Base-by-base conservation (phyloP, 1,284 basidiomycete species). In the Cryptococcus sp. region DNA sequence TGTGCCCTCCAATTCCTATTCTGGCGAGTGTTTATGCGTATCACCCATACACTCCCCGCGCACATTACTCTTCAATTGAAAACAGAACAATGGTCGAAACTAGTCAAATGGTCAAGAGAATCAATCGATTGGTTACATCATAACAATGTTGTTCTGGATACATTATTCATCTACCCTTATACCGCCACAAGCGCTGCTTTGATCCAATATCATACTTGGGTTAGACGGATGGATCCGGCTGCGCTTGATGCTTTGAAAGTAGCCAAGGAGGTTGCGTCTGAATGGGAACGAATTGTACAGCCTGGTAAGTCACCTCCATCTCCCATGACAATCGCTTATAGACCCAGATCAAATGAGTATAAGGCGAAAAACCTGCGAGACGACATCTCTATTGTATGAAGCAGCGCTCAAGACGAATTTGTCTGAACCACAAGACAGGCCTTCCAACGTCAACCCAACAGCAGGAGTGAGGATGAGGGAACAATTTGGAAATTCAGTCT, bases 161-260 rank as follows among this genome's bases (percentile, higher is more conserved):
- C 89, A 21, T 87, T 90, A 84, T 79, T 91, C 66, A 73, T 91
- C 44, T 84, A 89, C 43, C 83, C 88, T 1, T 97, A 97, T 69
- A 84, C 88, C 36, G 85, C 87, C n/a, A 92, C 90, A 18, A 87
- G 86, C 13, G 91, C 88, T 71, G 88, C 89, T 4, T 80, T 96
- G 59, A 85, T 94, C 41, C 91, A 93, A 83, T 94, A 94, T 66
- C 91, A 96, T 65, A 91, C 89, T 0, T 96, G 87, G 83, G 90
- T 89, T 10, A 81, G 91, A 47, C 79, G 88, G 44, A 83, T 86
- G 60, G 89, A 93, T 63, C 74, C 79, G 2, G 81, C 83, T 4
- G 87, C 91, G 3, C 82, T 87, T 49, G 78, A 79, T 25, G 86
- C 85, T 59, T 78, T 96, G 46, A 83, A 82, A 58, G 85, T 87